Evolutionary conservation across 192 early-diverging fungal species (phyloP).

Genomic region (Rhizophagus clarus): DNA sequence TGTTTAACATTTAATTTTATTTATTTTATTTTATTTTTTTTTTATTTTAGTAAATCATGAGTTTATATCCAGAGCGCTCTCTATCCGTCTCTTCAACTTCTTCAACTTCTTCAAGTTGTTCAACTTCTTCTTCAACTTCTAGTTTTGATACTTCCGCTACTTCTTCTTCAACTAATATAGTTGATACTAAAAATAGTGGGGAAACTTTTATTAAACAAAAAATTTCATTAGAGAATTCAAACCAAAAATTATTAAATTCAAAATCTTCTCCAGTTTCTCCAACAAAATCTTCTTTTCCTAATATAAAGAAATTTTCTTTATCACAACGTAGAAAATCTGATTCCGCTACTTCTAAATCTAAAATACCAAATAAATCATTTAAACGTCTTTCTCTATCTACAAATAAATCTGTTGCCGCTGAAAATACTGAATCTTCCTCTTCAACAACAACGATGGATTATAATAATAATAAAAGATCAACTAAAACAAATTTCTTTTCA

Average conservation of each 20-base stretch:
- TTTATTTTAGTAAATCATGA: background rate
- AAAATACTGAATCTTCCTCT: background rate
- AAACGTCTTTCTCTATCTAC: background rate
- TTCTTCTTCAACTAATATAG: background rate
- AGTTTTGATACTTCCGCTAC: background rate
- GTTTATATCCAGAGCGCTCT: constrained; percentile 3
- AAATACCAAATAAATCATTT: background rate
- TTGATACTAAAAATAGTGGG: background rate
- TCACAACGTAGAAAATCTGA: background rate
- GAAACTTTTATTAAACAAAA: background rate
- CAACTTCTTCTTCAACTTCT: background rate
- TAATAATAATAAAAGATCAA: background rate
- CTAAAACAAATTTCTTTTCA: background rate
- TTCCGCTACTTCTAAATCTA: background rate
- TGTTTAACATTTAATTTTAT: background rate
- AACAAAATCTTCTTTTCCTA: background rate
- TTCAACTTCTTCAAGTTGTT: background rate
- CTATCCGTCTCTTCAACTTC: background rate
- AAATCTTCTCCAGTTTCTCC: background rate
- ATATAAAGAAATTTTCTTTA: background rate
- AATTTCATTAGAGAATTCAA: background rate
- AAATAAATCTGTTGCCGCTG: background rate
- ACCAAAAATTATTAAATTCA: background rate
- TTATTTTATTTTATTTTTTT: too few relatives aligned
- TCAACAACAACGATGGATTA: background rate